Percentiles rank a stretch among this genome's conserved stretches.
These are phyloP conservation scores for Trapa incisa DNA, from an alignment of 345 rosid genomes.

Conservation along the genomic window DNA sequence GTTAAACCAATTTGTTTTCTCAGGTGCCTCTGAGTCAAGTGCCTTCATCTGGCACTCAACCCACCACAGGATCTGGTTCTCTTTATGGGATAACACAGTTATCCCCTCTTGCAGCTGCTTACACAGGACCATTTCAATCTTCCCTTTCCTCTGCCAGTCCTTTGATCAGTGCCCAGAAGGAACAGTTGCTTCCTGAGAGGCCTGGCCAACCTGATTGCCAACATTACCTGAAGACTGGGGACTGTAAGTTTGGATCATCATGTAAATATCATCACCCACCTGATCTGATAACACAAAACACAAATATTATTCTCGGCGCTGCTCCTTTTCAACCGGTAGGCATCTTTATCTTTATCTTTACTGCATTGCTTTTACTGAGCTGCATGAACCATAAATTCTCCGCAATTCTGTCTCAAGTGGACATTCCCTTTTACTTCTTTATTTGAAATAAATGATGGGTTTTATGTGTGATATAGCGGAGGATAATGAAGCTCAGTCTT, in stretches of 20 bases:
- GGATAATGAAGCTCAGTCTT: too few relatives aligned
- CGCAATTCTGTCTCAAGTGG: not conserved
- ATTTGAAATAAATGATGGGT: too few relatives aligned
- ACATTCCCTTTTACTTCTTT: too few relatives aligned
- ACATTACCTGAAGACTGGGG: slow-evolving; percentile 73
- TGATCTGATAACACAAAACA: slow-evolving; percentile 32
- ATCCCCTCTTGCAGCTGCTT: slow-evolving; percentile 54
- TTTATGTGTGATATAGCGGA: too few relatives aligned
- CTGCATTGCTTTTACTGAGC: not conserved
- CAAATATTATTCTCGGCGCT: slow-evolving; percentile 43
- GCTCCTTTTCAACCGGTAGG: slow-evolving; percentile 77
- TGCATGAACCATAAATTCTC: not conserved
- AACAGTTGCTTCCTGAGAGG: slow-evolving; percentile 62
- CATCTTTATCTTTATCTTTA: not conserved
- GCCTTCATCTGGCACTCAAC: slow-evolving; percentile 47
- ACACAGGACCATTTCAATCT: slow-evolving; percentile 45
- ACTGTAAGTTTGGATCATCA: slow-evolving; percentile 72
- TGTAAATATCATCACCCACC: slow-evolving; percentile 92
- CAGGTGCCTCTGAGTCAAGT: slow-evolving; percentile 52
- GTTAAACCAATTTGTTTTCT: not conserved
- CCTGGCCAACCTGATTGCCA: slow-evolving; percentile 87
- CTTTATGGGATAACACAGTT: slow-evolving; percentile 44
- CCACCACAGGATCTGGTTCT: slow-evolving; percentile 42
- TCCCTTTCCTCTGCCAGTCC: slow-evolving; percentile 32
- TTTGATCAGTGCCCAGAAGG: slow-evolving; percentile 48